These are phyloP conservation scores for Lithospermum erythrorhizon DNA, from an alignment of 257 asterid species.

Conservation along the genomic window DNA sequence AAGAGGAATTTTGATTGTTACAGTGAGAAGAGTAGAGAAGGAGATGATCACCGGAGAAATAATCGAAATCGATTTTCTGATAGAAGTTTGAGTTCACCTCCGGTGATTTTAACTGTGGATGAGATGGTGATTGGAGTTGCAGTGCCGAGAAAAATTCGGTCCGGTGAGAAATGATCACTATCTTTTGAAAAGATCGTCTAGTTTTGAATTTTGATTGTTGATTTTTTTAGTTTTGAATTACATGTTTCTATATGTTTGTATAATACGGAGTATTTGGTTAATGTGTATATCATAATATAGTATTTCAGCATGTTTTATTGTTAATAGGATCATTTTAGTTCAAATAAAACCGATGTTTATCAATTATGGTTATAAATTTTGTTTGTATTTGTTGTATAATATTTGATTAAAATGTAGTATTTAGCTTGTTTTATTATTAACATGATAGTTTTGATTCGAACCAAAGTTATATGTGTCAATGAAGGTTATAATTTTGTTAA, in stretches of 20 bases:
- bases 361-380: too few relatives aligned
- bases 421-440: neutral
- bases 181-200: too few relatives aligned
- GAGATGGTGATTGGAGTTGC: conserved; percentile 35
- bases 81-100: conserved; percentile 29
- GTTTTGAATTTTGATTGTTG: neutral
- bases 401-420: neutral
- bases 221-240: too few relatives aligned
- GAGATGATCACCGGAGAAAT: conserved; percentile 14
- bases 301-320: too few relatives aligned
- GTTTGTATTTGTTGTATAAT: too few relatives aligned
- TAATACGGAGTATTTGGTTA: neutral
- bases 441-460: too few relatives aligned
- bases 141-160: conserved; percentile 55
- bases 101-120: conserved; percentile 25
- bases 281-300: too few relatives aligned
- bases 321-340: too few relatives aligned
- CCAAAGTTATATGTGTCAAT: too few relatives aligned
- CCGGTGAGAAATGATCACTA: conserved; percentile 21
- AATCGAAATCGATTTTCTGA: conserved; percentile 15
- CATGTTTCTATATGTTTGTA: neutral
- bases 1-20: conserved; percentile 8
- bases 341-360: too few relatives aligned
- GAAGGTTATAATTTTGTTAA: neutral
- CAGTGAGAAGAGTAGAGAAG: conserved; percentile 12